Base-by-base conservation (phyloP, 1,139 yeast genomes). In the Taphrina populina region DNA sequence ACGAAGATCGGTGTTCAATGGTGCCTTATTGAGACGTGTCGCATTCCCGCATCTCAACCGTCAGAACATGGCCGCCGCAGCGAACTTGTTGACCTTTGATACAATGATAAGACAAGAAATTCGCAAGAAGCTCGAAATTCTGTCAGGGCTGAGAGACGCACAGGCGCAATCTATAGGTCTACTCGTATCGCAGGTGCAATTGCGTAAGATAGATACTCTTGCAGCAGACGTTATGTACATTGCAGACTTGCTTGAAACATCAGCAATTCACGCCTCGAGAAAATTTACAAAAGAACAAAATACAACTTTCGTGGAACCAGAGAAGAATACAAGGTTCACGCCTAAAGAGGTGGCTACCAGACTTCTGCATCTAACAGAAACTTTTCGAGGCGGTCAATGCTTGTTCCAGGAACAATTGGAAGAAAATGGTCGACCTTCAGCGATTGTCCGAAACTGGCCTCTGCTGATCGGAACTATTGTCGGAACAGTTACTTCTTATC, bases 91-190 rank as follows among this genome's bases (percentile, higher is more conserved):
- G 44, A 30, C 46, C 15, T 19, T 44, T 7, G 59, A 37, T 62
- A 62, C 32, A 27, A 61, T 20, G 52, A 56, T 20, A 15, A 57
- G 2, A 33, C 56, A 29, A 47, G 62, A 40, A 51, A 54, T 35
- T 61, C 62, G 26, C 58, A 60, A 13, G 56, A 61, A 40, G 17
- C 34, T 10, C 52, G 60, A 39, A 58, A 57, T 23, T n/a, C 54
- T 63, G 20, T 43, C 45, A 21, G 41, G 49, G 11, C 51, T 62
- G 6, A 59, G 62, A 7, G 59, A 60, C 17, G 32, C 59, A 7
- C 65, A 63, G 30, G 58, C 64, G 4, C 51, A 63, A 3, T 59
- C 62, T 3, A 47, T 63, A n/a, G 65, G 65, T n/a, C 40, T 60
- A 15, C 49, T 63, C 5, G 64, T 63, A 56, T 24, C 52, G 34